These are phyloP conservation scores for Warburgia ugandensis DNA, from an alignment of 164 flowering plant genomes.

Conservation along the genomic window DNA sequence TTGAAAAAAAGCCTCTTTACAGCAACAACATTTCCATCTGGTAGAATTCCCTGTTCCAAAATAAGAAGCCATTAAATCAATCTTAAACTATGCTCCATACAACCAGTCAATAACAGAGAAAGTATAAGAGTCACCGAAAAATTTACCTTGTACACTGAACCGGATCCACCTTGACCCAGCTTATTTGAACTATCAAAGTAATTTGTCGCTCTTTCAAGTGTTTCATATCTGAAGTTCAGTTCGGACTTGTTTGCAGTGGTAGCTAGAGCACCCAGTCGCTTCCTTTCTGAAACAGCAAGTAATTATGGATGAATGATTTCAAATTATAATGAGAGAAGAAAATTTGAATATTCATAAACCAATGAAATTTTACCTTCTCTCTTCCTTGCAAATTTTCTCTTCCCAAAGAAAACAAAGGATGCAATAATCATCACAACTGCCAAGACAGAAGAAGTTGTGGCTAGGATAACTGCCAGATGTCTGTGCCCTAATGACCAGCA, in stretches of 20 bases:
- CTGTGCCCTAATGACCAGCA: conserved; percentile 30
- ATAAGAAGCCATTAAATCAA: too few relatives aligned
- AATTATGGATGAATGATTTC: too few relatives aligned
- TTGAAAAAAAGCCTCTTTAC: conserved; percentile 72
- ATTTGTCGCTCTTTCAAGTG: conserved; percentile 68
- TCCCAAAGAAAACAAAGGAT: conserved; percentile 25
- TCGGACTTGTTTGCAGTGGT: conserved; percentile 44
- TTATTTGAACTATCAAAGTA: conserved; percentile 52
- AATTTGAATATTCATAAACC: too few relatives aligned
- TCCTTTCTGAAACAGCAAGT: conserved; percentile 56
- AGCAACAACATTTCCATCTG: conserved; percentile 60
- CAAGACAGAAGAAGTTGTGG: conserved; percentile 30
- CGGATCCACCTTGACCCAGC: conserved; percentile 82
- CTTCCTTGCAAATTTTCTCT: conserved; percentile 28
- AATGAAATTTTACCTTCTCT: conserved; percentile 33
- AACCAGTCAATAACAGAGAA: too few relatives aligned
- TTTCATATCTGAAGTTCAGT: conserved; percentile 56
- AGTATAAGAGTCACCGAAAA: too few relatives aligned
- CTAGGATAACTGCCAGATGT: conserved; percentile 34
- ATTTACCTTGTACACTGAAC: conserved; percentile 65
- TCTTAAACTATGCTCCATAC: too few relatives aligned
- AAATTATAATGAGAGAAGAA: too few relatives aligned
- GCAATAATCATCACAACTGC: conserved; percentile 33
- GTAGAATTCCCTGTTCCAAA: conserved; percentile 51
- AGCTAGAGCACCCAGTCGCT: conserved; percentile 43